Evolutionary conservation across 306 rosid species (phyloP).

Genomic region (Gynostemma pentaphyllum): DNA sequence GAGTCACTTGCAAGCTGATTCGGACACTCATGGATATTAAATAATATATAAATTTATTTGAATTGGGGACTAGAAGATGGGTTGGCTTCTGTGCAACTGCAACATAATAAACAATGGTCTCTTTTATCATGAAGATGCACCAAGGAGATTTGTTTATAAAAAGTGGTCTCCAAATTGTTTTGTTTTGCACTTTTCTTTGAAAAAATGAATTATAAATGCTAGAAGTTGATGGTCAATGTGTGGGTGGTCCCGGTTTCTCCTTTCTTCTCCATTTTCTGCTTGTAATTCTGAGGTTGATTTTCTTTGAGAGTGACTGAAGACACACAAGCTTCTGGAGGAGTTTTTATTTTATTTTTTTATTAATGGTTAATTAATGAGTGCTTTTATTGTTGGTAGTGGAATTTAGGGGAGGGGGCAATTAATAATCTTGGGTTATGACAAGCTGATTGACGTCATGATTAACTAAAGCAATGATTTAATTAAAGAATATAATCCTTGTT

Average conservation of each 20-base stretch:
- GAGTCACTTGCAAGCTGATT: no score
- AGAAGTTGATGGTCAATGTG: background rate
- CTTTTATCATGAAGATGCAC: background rate
- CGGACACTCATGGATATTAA: no score
- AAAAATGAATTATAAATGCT: background rate
- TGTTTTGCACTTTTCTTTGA: background rate
- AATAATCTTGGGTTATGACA: no score
- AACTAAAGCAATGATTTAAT: no score
- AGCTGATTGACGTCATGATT: no score
- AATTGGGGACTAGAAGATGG: background rate
- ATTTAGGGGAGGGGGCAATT: conserved; percentile 3
- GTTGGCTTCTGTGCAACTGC: background rate
- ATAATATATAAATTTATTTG: no score
- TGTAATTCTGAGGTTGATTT: background rate
- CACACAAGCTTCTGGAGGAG: background rate
- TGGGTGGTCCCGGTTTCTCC: background rate
- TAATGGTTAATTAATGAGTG: background rate
- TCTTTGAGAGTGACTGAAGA: conserved; percentile 4
- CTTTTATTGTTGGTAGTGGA: conserved; percentile 6
- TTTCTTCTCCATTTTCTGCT: background rate
- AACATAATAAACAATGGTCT: background rate
- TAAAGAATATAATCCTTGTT: no score
- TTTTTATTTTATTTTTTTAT: no score
- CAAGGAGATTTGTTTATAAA: background rate
- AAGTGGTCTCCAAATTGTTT: background rate